Base-by-base conservation (phyloP, 345 rosid genomes). In the Iberis pinnata region DNA sequence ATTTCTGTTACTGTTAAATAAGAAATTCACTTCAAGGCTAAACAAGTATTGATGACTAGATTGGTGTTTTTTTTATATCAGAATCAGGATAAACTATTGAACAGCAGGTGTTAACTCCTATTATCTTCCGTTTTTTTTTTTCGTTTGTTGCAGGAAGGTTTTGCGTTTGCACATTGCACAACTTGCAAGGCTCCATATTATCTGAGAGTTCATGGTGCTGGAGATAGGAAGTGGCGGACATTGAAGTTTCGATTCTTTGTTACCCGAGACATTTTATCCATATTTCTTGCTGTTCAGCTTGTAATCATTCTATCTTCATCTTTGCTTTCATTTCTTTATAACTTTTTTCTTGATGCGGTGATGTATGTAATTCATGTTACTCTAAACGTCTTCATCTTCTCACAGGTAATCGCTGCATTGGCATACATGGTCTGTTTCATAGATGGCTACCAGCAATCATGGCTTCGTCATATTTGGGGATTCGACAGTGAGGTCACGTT, bases 121-220 rank as follows among this genome's bases (percentile, higher is more conserved):
- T n/a, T n/a, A n/a, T n/a, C n/a, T n/a, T n/a, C n/a, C n/a, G n/a
- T n/a, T n/a, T n/a, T n/a, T n/a, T n/a, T n/a, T n/a, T n/a, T n/a
- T 53, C 3, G 8, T 45, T 18, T 53, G 12, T 29, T 77, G 60
- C 82, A 93, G 97, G 99, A 93, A 86, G 95, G 97, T 37, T 88
- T 88, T 75, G 97, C 99, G 51, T 93, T 93, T 83, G 89, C 97
- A 40, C 99, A 93, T 70, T 93, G 99, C 72, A 93, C 97, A 33
- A 93, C 97, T 72, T 93, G 99, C 78, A 93, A 93, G 80, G 88
- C 92, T 45, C 94, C 95, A 38, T 93, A 93, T 68, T 88, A 93
- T 80, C 73, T 88, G 72, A 80, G 99, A 73, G 97, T 93, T 75
- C 97, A 93, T 70, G 90, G 72, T 62, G 95, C 93, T 26, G 88